Percentiles rank a stretch among this genome's conserved stretches.
Evolutionary conservation across 2,329 filamentous ascomycete genomes (phyloP).

Genomic region (Leptodontidium sp.): DNA sequence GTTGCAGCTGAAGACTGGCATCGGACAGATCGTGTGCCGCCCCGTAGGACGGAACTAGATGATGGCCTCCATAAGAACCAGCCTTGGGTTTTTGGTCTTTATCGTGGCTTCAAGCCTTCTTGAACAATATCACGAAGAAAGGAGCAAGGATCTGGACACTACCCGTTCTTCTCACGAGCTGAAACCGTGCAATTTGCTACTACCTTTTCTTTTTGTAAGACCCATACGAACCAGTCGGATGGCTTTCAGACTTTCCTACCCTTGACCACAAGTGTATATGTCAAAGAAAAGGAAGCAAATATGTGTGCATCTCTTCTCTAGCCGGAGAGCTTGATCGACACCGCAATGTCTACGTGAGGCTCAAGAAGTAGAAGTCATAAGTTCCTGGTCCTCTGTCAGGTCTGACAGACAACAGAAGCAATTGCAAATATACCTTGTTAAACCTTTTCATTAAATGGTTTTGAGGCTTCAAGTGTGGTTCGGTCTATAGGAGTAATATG

Average conservation of each 20-base stretch:
- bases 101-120: constrained; percentile 2
- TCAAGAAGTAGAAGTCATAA: constrained; percentile 3
- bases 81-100: too few relatives aligned
- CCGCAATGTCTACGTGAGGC: constrained; percentile 5
- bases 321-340: constrained; percentile 1
- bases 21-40: not conserved
- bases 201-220: not conserved
- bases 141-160: not conserved
- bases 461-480: not conserved
- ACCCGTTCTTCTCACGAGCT: not conserved
- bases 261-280: not conserved
- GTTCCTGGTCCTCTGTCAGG: not conserved
- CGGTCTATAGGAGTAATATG: not conserved
- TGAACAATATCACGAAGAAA: not conserved
- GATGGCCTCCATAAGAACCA: not conserved
- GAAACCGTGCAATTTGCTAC: not conserved
- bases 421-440: constrained; percentile 4
- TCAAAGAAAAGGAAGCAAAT: constrained; percentile 5
- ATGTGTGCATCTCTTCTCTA: not conserved
- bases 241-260: not conserved
- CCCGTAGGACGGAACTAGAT: not conserved
- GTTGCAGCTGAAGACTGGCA: not conserved
- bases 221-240: constrained; percentile 10
- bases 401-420: constrained; percentile 22
- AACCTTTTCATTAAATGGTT: not conserved